These are phyloP conservation scores for Kitagawia praeruptora DNA, from an alignment of 129 eudicot species.

Conservation along the genomic window DNA sequence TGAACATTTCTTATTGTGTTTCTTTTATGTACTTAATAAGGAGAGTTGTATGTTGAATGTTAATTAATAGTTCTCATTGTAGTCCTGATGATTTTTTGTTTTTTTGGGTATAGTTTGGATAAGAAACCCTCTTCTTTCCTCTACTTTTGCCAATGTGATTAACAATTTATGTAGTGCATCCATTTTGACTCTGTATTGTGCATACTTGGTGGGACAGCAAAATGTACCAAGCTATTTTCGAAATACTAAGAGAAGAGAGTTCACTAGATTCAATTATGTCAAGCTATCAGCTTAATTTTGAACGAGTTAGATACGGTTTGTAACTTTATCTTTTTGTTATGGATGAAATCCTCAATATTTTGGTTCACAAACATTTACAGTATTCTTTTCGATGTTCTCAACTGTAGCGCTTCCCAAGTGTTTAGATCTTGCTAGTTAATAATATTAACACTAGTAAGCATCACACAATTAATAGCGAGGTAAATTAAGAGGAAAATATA, in stretches of 20 bases:
- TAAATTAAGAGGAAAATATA: too few relatives aligned
- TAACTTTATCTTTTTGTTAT: conserved; percentile 1
- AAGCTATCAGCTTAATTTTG: conserved; percentile 78
- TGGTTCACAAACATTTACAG: background rate
- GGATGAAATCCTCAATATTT: background rate
- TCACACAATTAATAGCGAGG: too few relatives aligned
- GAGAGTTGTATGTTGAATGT: background rate
- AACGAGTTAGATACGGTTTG: conserved; percentile 65
- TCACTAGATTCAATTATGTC: conserved; percentile 66
- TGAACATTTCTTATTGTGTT: background rate
- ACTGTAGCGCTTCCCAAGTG: conserved; percentile 66
- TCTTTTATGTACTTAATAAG: background rate
- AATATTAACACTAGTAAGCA: too few relatives aligned
- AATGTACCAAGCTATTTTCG: conserved; percentile 68
- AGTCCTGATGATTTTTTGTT: background rate
- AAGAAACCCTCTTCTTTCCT: background rate
- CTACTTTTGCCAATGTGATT: background rate
- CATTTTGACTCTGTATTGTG: background rate
- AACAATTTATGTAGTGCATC: background rate
- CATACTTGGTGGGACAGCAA: conserved; percentile 40
- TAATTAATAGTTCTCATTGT: background rate
- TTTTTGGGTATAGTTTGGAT: background rate
- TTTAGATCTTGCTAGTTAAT: background rate
- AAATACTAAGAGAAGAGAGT: conserved; percentile 55
- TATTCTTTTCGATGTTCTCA: conserved; percentile 5